A percentile compares a stretch with the other conserved stretches of the same genome.
Conservation (phyloP, 306 rosid species). For the Dalbergia cultrata region DNA sequence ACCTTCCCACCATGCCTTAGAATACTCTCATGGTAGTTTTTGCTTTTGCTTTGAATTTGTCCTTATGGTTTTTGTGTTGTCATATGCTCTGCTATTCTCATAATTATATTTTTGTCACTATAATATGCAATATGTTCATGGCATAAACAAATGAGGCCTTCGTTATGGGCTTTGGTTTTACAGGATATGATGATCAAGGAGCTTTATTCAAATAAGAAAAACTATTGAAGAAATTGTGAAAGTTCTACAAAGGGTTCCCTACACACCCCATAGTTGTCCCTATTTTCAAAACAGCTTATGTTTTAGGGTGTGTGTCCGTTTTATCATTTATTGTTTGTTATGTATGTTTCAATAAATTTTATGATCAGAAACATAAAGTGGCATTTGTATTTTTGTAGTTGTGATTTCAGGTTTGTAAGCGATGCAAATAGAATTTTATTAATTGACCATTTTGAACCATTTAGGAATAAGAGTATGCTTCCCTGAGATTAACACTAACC, state of each 20-base stretch:
- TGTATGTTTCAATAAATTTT: not conserved
- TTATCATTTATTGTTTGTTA: too few relatives aligned
- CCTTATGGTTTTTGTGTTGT: not conserved
- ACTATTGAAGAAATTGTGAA: conserved; percentile 57
- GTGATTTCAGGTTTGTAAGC: conserved; percentile 83
- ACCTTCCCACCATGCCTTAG: conserved; percentile 75
- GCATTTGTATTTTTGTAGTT: conserved; percentile 44
- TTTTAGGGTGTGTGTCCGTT: conserved; percentile 63
- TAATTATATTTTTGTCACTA: not conserved
- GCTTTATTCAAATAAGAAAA: conserved; percentile 63
- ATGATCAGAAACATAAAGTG: not conserved
- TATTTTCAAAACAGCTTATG: conserved; percentile 64
- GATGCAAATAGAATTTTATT: conserved; percentile 81
- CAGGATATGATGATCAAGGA: conserved; percentile 83
- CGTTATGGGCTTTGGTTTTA: conserved; percentile 2
- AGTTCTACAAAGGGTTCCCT: conserved; percentile 56
- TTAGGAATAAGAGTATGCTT: conserved; percentile 69
- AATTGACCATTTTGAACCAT: conserved; percentile 69
- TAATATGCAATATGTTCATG: not conserved
- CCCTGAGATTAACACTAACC: conserved; percentile 76
- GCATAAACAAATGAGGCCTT: not conserved
- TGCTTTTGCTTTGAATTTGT: not conserved
- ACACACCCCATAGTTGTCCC: conserved; percentile 63
- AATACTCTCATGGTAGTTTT: conserved; percentile 74
- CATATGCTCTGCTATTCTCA: not conserved